phyloP scores from a whole-genome alignment of 2,329 filamentous ascomycete genomes.

The Xylariaceae sp. region DNA sequence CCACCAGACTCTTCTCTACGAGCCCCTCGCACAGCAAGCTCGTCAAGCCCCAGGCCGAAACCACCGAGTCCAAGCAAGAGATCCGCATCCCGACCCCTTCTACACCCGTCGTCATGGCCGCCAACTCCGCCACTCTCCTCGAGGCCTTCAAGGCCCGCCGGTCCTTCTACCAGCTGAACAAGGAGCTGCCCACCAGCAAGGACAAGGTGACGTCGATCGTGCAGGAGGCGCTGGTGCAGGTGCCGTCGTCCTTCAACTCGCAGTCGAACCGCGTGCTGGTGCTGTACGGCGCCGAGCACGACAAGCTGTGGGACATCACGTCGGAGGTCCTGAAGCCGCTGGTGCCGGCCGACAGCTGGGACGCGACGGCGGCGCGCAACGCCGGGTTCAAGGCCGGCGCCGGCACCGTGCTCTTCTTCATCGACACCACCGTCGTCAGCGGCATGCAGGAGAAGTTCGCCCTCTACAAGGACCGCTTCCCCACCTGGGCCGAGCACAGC shows the following conservation, averaged over 20 bases:
- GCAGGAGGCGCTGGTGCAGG: constrained; percentile 67
- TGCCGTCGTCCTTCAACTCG: constrained; percentile 86
- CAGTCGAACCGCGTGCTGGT: constrained; percentile 82
- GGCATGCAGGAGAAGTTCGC: constrained; percentile 72
- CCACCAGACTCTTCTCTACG: constrained; percentile 33
- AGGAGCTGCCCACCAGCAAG: constrained; percentile 64
- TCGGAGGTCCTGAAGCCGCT: constrained; percentile 69
- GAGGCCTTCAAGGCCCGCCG: constrained; percentile 71
- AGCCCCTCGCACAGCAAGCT: constrained; percentile 24
- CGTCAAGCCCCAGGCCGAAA: constrained; percentile 19
- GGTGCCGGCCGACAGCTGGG: constrained; percentile 68
- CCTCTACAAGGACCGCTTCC: constrained; percentile 80
- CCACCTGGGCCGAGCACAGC: constrained; percentile 75
- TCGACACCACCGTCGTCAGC: constrained; percentile 72
- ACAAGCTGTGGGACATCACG: constrained; percentile 83
- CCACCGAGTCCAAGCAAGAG: constrained; percentile 26
- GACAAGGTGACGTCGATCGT: constrained; percentile 69
- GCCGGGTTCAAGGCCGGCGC: constrained; percentile 71
- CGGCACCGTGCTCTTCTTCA: constrained; percentile 88
- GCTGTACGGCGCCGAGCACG: constrained; percentile 81
- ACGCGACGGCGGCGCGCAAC: constrained; percentile 51
- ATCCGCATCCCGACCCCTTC: constrained; percentile 32
- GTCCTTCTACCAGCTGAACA: constrained; percentile 71
- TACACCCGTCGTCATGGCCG: constrained; percentile 49
- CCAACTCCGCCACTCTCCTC: constrained; percentile 55